Percentiles rank a stretch among this genome's conserved stretches.
Conservation (phyloP, 352 stramenopile genomes). For the Globisporangium splendens region DNA sequence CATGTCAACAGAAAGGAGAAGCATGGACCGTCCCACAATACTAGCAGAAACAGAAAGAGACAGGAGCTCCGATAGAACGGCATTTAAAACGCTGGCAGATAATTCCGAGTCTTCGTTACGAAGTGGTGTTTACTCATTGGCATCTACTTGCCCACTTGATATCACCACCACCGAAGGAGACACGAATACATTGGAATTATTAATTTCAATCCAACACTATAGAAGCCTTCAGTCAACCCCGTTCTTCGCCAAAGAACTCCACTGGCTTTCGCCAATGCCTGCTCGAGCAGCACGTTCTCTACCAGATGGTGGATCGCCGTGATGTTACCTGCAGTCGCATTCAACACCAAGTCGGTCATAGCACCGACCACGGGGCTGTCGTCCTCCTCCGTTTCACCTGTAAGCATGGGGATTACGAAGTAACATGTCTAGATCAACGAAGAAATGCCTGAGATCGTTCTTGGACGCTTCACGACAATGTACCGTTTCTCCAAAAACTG, state of each 20-base stretch:
- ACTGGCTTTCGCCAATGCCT: background rate
- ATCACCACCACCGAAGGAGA: too few species aligned
- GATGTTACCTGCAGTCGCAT: background rate
- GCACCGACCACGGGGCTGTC: background rate
- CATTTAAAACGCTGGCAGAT: too few species aligned
- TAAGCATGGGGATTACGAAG: constrained; percentile 48
- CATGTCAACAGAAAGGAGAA: too few species aligned
- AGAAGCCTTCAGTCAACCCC: too few species aligned
- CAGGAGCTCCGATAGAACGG: too few species aligned
- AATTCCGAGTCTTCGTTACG: too few species aligned
- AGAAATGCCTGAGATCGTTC: constrained; percentile 22
- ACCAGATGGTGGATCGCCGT: constrained; percentile 3
- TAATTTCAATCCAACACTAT: too few species aligned
- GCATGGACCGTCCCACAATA: too few species aligned
- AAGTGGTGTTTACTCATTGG: too few species aligned
- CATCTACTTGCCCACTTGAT: too few species aligned
- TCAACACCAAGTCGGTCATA: constrained; percentile 8
- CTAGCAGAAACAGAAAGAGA: too few species aligned
- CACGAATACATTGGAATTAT: too few species aligned
- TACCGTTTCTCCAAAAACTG: constrained; percentile 57
- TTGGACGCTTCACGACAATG: constrained; percentile 40
- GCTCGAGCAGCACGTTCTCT: constrained; percentile 3
- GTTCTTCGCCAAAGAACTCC: background rate
- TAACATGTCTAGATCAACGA: constrained; percentile 51
- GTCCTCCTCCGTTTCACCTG: constrained; percentile 4